A percentile compares a stretch with the other conserved stretches of the same genome.
Conservation (phyloP, 306 rosid genomes). For the Quercus wislizeni region DNA sequence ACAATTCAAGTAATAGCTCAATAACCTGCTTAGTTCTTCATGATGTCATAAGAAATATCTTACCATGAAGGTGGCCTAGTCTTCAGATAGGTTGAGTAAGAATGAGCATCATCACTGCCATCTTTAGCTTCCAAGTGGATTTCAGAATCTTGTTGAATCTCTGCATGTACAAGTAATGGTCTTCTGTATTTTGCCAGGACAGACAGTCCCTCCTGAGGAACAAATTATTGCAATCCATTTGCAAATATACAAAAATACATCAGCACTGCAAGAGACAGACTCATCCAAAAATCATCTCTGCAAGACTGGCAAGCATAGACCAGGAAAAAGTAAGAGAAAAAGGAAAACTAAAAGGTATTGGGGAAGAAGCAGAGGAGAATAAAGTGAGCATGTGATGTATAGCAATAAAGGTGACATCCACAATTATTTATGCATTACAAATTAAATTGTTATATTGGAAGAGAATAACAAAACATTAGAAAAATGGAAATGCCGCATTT, state of each 20-base stretch:
- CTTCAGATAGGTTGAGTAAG: conserved; percentile 70
- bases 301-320: not conserved
- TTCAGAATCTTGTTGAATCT: conserved; percentile 55
- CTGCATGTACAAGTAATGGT: conserved; percentile 87
- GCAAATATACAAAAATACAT: conserved; percentile 15
- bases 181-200: conserved; percentile 80
- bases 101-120: conserved; percentile 39
- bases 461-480: not conserved
- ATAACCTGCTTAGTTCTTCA: conserved; percentile 2
- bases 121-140: conserved; percentile 36
- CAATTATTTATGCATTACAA: not conserved
- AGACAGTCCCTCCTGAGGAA: conserved; percentile 74
- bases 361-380: not conserved
- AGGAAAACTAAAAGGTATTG: not conserved
- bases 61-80: conserved; percentile 89
- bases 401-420: conserved; percentile 16
- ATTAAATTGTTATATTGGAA: not conserved
- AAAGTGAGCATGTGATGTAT: not conserved
- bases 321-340: not conserved
- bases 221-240: conserved; percentile 23
- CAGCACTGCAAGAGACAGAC: conserved; percentile 10
- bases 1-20: not conserved
- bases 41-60: conserved; percentile 25
- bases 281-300: conserved; percentile 10
- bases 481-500: not conserved